Conservation (phyloP, 1,284 basidiomycete genomes). For the Irpex sp. region DNA sequence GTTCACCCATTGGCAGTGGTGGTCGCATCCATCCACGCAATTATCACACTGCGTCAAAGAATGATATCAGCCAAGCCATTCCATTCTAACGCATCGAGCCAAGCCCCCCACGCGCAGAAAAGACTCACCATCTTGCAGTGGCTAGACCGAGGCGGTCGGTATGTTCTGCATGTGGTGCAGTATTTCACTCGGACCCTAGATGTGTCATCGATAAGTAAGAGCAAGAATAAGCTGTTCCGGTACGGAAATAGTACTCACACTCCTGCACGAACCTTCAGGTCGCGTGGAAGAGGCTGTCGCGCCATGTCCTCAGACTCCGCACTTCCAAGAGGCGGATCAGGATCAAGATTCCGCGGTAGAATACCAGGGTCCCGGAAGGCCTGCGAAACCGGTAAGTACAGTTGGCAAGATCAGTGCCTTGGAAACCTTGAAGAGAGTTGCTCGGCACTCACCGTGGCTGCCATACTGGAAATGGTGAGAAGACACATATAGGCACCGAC, state of each 20-base stretch:
- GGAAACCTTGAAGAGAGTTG: neutral
- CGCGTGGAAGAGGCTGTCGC: conserved; percentile 72
- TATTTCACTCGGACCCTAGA: conserved; percentile 83
- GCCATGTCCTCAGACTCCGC: conserved; percentile 58
- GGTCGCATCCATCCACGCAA: conserved; percentile 88
- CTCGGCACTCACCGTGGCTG: conserved; percentile 57
- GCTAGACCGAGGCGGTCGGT: conserved; percentile 87
- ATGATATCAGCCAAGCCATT: conserved; percentile 1
- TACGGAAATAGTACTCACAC: conserved; percentile 50
- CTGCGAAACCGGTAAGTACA: conserved; percentile 30
- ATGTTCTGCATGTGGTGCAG: conserved; percentile 86
- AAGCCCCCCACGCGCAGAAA: conserved; percentile 7
- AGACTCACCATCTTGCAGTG: conserved; percentile 83
- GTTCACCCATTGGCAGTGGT: conserved; percentile 95
- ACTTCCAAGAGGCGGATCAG: conserved; percentile 68
- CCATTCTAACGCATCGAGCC: neutral
- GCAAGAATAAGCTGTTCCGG: neutral
- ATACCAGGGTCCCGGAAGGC: conserved; percentile 89
- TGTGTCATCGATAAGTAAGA: neutral
- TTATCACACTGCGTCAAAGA: conserved; percentile 73
- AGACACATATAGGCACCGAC: conserved; percentile 76
- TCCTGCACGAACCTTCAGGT: conserved; percentile 75
- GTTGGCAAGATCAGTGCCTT: conserved; percentile 4
- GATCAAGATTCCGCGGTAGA: conserved; percentile 81
- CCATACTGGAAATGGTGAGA: conserved; percentile 74